A percentile compares a stretch with the other conserved stretches of the same genome.
Conservation (phyloP, 2,329 filamentous ascomycete species). For the Colletotrichum tropicicola region DNA sequence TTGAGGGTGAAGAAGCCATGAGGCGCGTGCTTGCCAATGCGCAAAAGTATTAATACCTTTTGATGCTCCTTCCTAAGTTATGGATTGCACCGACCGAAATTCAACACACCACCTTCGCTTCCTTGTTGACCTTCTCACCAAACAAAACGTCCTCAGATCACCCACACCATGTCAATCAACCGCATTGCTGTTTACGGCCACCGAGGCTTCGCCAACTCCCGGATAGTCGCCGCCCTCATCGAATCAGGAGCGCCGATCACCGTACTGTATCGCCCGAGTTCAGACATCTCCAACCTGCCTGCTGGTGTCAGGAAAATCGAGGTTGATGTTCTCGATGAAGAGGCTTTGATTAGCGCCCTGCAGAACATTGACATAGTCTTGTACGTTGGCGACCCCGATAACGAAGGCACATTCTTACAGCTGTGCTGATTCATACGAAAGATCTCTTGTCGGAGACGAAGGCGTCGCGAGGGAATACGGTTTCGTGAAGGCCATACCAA, state of each 20-base stretch:
- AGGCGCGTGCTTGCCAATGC: no score
- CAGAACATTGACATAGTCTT: constrained; percentile 21
- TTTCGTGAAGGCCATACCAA: constrained; percentile 38
- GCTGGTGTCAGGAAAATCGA: background rate
- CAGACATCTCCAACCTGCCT: constrained; percentile 36
- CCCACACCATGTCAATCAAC: constrained; percentile 38
- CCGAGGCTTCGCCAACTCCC: constrained; percentile 37
- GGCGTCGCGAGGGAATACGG: constrained; percentile 33
- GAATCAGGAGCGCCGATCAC: constrained; percentile 36
- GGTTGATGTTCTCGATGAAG: constrained; percentile 12
- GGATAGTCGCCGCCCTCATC: constrained; percentile 34
- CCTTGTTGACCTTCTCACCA: no score
- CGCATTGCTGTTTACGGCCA: constrained; percentile 41
- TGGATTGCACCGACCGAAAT: no score
- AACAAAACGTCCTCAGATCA: no score
- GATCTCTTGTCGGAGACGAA: constrained; percentile 35
- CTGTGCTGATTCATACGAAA: background rate
- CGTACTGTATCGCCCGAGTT: constrained; percentile 36
- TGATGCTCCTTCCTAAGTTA: no score
- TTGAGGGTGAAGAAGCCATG: no score
- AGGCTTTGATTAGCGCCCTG: background rate
- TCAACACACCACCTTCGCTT: no score
- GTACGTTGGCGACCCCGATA: background rate
- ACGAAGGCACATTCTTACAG: no score
- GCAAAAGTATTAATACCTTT: no score